phyloP scores from a whole-genome alignment of 345 rosid species.

The Hibiscus tridactylites region DNA sequence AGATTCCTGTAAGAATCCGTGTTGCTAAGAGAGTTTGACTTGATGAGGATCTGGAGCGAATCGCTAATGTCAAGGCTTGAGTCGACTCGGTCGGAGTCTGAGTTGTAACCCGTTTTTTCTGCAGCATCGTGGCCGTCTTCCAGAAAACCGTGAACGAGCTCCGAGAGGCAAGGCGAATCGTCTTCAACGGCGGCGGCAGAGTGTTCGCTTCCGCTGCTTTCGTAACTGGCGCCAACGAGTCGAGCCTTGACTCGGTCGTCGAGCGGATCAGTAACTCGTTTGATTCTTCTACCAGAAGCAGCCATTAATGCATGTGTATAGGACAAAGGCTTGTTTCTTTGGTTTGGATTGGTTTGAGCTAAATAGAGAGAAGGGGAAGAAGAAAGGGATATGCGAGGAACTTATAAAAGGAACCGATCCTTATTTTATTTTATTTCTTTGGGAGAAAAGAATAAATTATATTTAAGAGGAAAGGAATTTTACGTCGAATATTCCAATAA shows the following conservation, averaged over 20 bases:
- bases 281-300: not conserved
- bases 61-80: not conserved
- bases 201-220: not conserved
- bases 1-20: not conserved
- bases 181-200: not conserved
- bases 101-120: not conserved
- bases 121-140: not conserved
- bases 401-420: not conserved
- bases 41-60: not conserved
- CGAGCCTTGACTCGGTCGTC: not conserved
- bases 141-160: not conserved
- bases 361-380: not conserved
- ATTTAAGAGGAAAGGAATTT: not conserved
- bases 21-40: not conserved
- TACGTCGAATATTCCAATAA: not conserved
- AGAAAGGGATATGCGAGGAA: not conserved
- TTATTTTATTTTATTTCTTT: no score
- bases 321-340: no score
- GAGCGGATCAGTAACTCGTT: not conserved
- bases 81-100: not conserved
- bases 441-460: no score
- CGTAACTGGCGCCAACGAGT: not conserved
- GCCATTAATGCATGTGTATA: not conserved
- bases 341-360: not conserved
- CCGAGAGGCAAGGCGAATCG: not conserved